Percentiles rank a stretch among this genome's conserved stretches.
Conservation (phyloP, 1,284 basidiomycete species). For the Tilletia horrida region DNA sequence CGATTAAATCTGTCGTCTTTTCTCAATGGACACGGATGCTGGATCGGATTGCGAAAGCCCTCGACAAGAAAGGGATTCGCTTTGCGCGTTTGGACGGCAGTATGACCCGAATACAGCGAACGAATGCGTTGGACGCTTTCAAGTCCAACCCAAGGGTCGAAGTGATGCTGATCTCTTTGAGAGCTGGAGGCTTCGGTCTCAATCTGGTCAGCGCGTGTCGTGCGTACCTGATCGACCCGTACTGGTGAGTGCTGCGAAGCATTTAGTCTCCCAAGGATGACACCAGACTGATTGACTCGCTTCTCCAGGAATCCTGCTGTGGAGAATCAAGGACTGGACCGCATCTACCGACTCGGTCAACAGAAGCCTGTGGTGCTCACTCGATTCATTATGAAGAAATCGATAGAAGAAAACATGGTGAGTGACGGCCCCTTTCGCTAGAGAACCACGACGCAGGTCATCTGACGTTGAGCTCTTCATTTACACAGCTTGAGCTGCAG, state of each 20-base stretch:
- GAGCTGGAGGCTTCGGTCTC: constrained; percentile 60
- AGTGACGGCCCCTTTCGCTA: neutral
- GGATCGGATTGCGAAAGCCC: constrained; percentile 43
- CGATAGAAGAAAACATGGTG: constrained; percentile 54
- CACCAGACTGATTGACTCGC: constrained; percentile 18
- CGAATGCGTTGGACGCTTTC: constrained; percentile 40
- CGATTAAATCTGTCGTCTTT: constrained; percentile 57
- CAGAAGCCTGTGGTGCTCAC: constrained; percentile 47
- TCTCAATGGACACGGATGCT: constrained; percentile 58
- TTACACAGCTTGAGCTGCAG: constrained; percentile 38
- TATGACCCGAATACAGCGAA: constrained; percentile 44
- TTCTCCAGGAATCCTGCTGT: constrained; percentile 83
- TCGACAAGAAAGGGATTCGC: constrained; percentile 42
- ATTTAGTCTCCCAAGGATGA: constrained; percentile 16
- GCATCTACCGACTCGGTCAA: constrained; percentile 51
- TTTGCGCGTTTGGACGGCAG: constrained; percentile 45
- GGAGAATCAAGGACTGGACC: constrained; percentile 60
- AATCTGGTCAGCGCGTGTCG: constrained; percentile 66
- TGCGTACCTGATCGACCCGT: constrained; percentile 91
- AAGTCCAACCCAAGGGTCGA: constrained; percentile 40
- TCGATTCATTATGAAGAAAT: constrained; percentile 48
- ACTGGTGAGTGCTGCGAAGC: constrained; percentile 65
- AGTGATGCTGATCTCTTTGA: constrained; percentile 47
- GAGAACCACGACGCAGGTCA: neutral
- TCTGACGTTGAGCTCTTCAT: neutral